Conservation (phyloP, 768 basidiomycete species). For the Agaricus blazei region DNA sequence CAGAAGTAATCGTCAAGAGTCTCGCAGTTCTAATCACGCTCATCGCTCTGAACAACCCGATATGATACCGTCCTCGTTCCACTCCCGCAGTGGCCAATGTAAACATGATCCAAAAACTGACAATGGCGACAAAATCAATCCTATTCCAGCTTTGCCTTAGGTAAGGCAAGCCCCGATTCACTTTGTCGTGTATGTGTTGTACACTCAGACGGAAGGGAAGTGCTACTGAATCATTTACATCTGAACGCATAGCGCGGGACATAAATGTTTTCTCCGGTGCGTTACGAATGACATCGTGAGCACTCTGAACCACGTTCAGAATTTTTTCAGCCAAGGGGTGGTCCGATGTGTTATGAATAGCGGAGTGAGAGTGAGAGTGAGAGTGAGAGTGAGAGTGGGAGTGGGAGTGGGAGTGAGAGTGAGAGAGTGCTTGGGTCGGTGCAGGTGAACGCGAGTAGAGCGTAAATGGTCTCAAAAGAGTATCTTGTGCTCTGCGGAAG, state of each 20-base stretch:
- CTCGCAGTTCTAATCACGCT: constrained; percentile 81
- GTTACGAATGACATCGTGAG: constrained; percentile 37
- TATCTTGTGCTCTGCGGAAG: constrained; percentile 38
- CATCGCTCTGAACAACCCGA: constrained; percentile 86
- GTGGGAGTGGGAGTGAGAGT: background rate
- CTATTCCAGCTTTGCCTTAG: constrained; percentile 90
- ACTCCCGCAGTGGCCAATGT: constrained; percentile 58
- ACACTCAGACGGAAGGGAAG: constrained; percentile 63
- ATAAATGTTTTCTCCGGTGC: constrained; percentile 45
- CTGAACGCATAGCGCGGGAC: constrained; percentile 42
- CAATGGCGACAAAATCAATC: constrained; percentile 82
- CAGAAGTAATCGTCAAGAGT: constrained; percentile 81
- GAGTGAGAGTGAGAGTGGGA: constrained; percentile 6
- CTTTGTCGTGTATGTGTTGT: constrained; percentile 47
- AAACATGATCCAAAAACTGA: constrained; percentile 86
- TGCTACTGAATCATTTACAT: constrained; percentile 37
- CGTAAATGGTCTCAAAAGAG: constrained; percentile 51
- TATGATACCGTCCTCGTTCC: constrained; percentile 65
- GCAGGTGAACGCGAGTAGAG: constrained; percentile 28
- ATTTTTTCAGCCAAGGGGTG: constrained; percentile 23
- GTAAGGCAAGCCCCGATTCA: constrained; percentile 74
- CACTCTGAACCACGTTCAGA: constrained; percentile 24
- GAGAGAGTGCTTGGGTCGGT: constrained; percentile 5
- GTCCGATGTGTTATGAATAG: constrained; percentile 15
- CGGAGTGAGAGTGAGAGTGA: background rate